These are phyloP conservation scores for Citrus sinensis DNA, from an alignment of 345 rosid species.

Conservation along the genomic window DVS_A1.0 CM039167.1:7586501-7587000, in stretches of 20 bases:
- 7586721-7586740: conserved; percentile 84
- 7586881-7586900: conserved; percentile 81
- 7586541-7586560: conserved; percentile 41
- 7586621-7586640: conserved; percentile 79
- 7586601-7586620: conserved; percentile 94
- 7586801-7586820: conserved; percentile 87
- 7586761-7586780: conserved; percentile 91
- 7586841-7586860: conserved; percentile 98
- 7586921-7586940: conserved; percentile 94
- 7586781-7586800: conserved; percentile 90
- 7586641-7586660: conserved; percentile 60
- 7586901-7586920: conserved; percentile 82
- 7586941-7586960: conserved; percentile 65
- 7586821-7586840: conserved; percentile 75
- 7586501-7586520: conserved; percentile 65
- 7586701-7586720: conserved; percentile 95
- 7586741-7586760: conserved; percentile 85
- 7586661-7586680: conserved; percentile 94
- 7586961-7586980: conserved; percentile 76
- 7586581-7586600: conserved; percentile 67
- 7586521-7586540: conserved; percentile 58
- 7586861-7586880: conserved; percentile 93
- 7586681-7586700: conserved; percentile 91
- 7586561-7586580: conserved; percentile 50
- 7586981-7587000: conserved; percentile 98